Evolutionary conservation across 139 green algal species (phyloP).

Genomic region (Coelastrella sp.): DNA sequence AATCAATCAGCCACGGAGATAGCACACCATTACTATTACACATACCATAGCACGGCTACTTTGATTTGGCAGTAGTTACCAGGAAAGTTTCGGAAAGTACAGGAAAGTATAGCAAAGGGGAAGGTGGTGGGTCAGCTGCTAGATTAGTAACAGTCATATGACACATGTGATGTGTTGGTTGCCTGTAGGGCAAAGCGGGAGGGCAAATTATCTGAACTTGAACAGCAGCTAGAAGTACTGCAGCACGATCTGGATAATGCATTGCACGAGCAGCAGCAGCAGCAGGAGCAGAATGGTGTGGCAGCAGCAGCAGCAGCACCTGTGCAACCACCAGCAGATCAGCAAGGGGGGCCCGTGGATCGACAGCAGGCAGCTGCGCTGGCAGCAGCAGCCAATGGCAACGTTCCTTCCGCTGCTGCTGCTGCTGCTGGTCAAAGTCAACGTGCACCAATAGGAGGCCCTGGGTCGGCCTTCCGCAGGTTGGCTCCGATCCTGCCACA

Average conservation of each 20-base stretch:
- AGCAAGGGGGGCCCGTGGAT: background rate
- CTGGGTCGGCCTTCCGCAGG: background rate
- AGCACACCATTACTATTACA: no score
- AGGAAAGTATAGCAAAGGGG: no score
- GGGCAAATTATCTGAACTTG: conserved; percentile 56
- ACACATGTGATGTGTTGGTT: no score
- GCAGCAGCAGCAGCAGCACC: background rate
- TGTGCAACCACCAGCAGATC: conserved; percentile 2
- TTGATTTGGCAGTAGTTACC: no score
- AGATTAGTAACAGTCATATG: no score
- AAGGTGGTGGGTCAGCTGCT: no score
- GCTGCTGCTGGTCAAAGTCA: conserved; percentile 21
- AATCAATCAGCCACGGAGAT: no score
- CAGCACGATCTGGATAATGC: conserved; percentile 72
- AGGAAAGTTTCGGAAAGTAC: no score
- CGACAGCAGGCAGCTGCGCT: background rate
- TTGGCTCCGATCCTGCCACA: no score
- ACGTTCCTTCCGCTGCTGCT: background rate
- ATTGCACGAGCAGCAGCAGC: conserved; percentile 21
- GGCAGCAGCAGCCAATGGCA: conserved; percentile 1
- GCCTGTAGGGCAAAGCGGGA: conserved; percentile 42
- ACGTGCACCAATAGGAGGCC: background rate
- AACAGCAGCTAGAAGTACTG: conserved; percentile 71
- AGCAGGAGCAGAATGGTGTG: conserved; percentile 8
- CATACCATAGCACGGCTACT: no score